Conservation (phyloP, 768 basidiomycete genomes). For the Mycena polygramma region DNA sequence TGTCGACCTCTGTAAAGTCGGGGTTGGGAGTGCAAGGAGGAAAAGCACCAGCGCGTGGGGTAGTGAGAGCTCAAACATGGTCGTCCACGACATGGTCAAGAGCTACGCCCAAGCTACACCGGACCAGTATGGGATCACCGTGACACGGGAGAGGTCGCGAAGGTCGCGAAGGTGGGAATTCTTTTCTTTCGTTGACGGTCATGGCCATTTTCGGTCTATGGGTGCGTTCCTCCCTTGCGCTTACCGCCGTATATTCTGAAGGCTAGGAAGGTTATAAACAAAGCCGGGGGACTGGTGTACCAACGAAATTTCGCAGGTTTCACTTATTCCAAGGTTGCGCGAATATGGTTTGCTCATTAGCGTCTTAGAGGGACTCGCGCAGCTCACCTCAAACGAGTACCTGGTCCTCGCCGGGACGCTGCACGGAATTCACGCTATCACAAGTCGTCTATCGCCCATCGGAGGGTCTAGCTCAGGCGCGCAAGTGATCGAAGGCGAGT, state of each 20-base stretch:
- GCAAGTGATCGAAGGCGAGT: conserved; percentile 96
- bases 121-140: background rate
- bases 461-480: conserved; percentile 83
- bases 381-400: conserved; percentile 93
- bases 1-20: conserved; percentile 51
- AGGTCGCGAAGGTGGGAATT: conserved; percentile 15
- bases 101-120: no score
- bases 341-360: conserved; percentile 11
- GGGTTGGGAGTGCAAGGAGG: conserved; percentile 46
- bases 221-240: conserved; percentile 59
- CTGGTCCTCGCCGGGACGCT: conserved; percentile 96
- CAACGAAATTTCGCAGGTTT: conserved; percentile 91
- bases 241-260: conserved; percentile 16
- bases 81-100: conserved; percentile 23
- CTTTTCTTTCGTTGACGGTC: conserved; percentile 16
- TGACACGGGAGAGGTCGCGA: background rate
- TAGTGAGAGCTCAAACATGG: conserved; percentile 21
- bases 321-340: conserved; percentile 36
- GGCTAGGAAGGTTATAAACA: conserved; percentile 88
- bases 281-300: conserved; percentile 97
- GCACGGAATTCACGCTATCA: conserved; percentile 99
- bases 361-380: conserved; percentile 86
- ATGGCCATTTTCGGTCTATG: conserved; percentile 90
- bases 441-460: conserved; percentile 88
- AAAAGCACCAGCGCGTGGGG: conserved; percentile 44